Evolutionary conservation across 345 rosid species (phyloP), one percentile per base, ranked within the genome.

Genomic region (Pugionium cornutum): DNA sequence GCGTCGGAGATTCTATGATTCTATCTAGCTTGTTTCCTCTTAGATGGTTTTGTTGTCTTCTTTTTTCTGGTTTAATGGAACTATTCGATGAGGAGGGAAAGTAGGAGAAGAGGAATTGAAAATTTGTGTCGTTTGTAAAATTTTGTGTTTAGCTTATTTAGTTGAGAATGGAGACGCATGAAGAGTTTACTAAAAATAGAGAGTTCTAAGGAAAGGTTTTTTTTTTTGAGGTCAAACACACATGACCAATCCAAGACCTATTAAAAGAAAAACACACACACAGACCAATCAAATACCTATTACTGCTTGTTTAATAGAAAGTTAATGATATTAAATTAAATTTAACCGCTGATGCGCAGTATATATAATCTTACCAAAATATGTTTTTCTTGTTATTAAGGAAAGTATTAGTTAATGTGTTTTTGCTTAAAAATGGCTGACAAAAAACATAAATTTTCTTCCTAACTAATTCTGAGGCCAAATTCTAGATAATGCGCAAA

Each of bases 181-280:
- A 55, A 74, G 58, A 66, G 39, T 37, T 67, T 67, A 61, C 73
- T 62, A 67, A 61, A 62, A 4, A 67, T 74, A 74, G 65, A 34
- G 53, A 54, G 41, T 47, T 49, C 47, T 18, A 54, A 47, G 64
- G 58, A 67, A 73, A 62, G 53, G 18, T 18, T 64, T 60, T 28
- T 60, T 28, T 35, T 59, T 37, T 73, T 59, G 10, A 73, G 76
- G 67, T 73, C 72, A 73, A 73, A 53, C 62, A 59, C 56, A 65
- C 44, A 26, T 27, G 62, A 73, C 72, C 62, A 53, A 66, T 59
- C 43, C 30, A 45, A 37, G 72, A 66, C 76, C 50, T 62, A 25
- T 62, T 2, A 29, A 62, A 54, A 54, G 28, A 46, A 53, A 25
- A 4, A 39, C 47, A 46, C 8, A 18, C 18, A 18, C 18, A 18